Evolutionary conservation across 2,329 filamentous ascomycete species (phyloP), one percentile per base, ranked within the genome.

Genomic region (Zopfia rhizophila): DNA sequence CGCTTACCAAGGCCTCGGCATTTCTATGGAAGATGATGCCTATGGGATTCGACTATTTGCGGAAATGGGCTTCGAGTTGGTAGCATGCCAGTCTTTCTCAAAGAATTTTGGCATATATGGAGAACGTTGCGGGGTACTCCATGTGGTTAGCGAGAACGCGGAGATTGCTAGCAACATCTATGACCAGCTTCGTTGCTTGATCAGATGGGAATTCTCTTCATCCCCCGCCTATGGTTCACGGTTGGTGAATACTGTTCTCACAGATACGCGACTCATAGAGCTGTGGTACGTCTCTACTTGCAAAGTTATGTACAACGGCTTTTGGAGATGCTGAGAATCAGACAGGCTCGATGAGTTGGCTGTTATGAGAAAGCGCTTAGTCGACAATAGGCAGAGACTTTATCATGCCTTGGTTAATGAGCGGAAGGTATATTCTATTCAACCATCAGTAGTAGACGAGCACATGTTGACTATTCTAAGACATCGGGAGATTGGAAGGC

Each of bases 61-160:
- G 30, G 47, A 45, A n/a, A 36, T 37, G 10, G 62, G 61, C 3
- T 47, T 67, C 16, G 69, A 72, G 43, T 47, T 70, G 21, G 36
- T 70, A 3, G 63, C 68, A 4, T 68, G 63, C 30, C 72, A 74
- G 52, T 72, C 69, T 0, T 73, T 74, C 38, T 66, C 69, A n/a
- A 74, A 74, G 57, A 73, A 72, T 45, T 71, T 74, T 49, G 72
- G 60, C 0, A 37, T 74, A 1, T 73, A 73, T 35, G 69, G 71
- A 1, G 68, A 74, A 52, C 56, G 71, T 10, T 61, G 57, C 17
- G 71, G 70, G 1, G 68, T 61, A 2, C 49, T 70, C 3, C 66
- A 69, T 37, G 49, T 62, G 2, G 54, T 68, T 7, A 48, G 36
- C 13, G 41, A 48, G 8, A 48, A 38, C 16, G 39, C 44, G 21